A percentile compares a stretch with the other conserved stretches of the same genome.
phyloP scores from a whole-genome alignment of 164 flowering plant species.

The Piper longum region DNA sequence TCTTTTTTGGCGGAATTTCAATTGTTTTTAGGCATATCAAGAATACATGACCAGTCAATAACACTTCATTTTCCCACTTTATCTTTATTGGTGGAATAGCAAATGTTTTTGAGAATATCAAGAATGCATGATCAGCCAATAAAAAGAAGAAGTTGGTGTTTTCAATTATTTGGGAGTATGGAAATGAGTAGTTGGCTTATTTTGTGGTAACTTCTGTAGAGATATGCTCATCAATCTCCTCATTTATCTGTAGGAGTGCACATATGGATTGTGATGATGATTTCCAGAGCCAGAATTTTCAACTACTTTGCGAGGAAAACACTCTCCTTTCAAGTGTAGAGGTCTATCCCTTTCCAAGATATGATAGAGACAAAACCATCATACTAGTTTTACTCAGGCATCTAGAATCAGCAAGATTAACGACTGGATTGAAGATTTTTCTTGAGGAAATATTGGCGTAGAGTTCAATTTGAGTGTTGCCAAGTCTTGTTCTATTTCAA shows the following conservation, averaged over 20 bases:
- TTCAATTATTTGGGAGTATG: too few relatives aligned
- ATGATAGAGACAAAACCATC: conserved; percentile 57
- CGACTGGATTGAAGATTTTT: conserved; percentile 85
- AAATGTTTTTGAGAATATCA: too few relatives aligned
- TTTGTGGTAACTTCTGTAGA: not conserved
- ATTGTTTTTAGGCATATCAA: too few relatives aligned
- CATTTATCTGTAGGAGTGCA: conserved; percentile 37
- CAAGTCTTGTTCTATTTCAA: conserved; percentile 67
- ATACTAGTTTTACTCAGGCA: conserved; percentile 70
- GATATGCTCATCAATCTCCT: not conserved
- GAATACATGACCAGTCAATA: too few relatives aligned
- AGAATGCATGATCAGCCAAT: too few relatives aligned
- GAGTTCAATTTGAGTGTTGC: conserved; percentile 57
- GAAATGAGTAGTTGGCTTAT: not conserved
- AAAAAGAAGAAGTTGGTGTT: too few relatives aligned
- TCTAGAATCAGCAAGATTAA: conserved; percentile 65
- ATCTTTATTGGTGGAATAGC: not conserved
- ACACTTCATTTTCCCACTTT: too few relatives aligned
- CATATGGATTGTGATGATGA: conserved; percentile 97
- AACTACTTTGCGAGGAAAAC: conserved; percentile 59
- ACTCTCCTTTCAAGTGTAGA: conserved; percentile 42
- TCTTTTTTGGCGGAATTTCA: too few relatives aligned
- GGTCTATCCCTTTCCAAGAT: conserved; percentile 60
- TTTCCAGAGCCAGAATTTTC: conserved; percentile 63
- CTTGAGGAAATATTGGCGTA: conserved; percentile 58